Evolutionary conservation across 202 grass and related monocot genomes (phyloP), one percentile per base, ranked within the genome.

Genomic region (Panicum virgatum): DNA sequence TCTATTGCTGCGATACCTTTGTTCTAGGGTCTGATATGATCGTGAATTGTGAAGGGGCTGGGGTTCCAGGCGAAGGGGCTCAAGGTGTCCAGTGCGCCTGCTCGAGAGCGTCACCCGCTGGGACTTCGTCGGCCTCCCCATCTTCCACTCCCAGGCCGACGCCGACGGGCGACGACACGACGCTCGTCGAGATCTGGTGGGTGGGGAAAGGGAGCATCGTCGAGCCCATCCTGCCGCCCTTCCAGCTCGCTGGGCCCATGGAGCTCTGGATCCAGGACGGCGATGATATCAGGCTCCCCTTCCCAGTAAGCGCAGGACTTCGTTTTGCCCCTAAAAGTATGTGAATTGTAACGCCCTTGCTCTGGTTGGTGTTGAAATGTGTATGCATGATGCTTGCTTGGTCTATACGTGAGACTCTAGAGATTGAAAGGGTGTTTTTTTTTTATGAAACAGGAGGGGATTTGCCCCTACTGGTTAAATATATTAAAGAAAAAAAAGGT

Each of bases 201-300:
- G 54, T 51, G 53, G 62, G 75, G 38, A 39, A 32, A 38, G 38
- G 51, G 38, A 84, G 77, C 66, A 47, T 45, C 27, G 53, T 81
- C 54, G 80, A 88, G 32, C 92, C 90, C 3, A 76, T 75, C 1
- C 78, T 95, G 58, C 90, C 90, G 5, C 86, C 90, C 19, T 98
- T 98, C 84, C 89, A 95, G 82, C 92, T 98, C 22, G 85, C 92
- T 0, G 92, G 96, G 44, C 96, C 90, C 10, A 87, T 98, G 92
- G 92, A 95, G 67, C 87, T 98, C 69, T 93, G 90, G 96, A 95
- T 98, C 77, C 92, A 95, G 77, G 74, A 95, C 52, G 96, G 84
- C 14, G 92, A 98, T 26, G 92, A 90, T 51, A 77, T 98, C 82
- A 91, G 90, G 59, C 79, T 98, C 27, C 86, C 92, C 3, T 93